Evolutionary conservation across 805 yeast genomes (phyloP), one percentile per base, ranked within the genome.

Genomic region (Alloascoidea hylecoeti): DNA sequence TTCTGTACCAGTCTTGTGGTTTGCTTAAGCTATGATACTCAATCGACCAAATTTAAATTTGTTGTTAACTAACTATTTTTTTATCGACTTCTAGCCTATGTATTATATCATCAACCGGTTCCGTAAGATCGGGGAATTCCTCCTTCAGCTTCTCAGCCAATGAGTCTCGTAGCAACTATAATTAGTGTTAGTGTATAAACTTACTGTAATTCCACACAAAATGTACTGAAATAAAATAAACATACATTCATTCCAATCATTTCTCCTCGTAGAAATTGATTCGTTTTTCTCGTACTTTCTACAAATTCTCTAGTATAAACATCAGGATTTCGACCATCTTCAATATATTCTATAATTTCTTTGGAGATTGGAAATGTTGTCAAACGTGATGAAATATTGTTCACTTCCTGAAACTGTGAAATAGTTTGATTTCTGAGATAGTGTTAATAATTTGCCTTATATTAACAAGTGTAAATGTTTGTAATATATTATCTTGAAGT

Each of bases 311-410:
- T 70, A 1, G 97, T 86, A 57, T 92, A 92, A 32, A 92, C 86
- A 52, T 92, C 97, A 0, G 98, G 97, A 52, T 92, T 92, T 47
- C 98, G 66, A 2, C 98, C 98, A 50, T 85, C 94, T 52, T 92
- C 97, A 30, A 92, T 84, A 51, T 92, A 92, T 44, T 80, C 78
- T 12, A 86, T 63, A n/a, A 88, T 88, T 50, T 88, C 96, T 23
- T 23, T 23, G 30, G 30, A 23, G n/a, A 23, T 23, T 23, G 30
- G 30, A n/a, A 23, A 23, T 9, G 30, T n/a, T n/a, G 9, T n/a
- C 9, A 23, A 9, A 9, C n/a, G 9, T 9, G 30, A 23, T n/a
- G 30, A 9, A 23, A 56, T 55, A 33, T 49, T 49, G 5, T 51
- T 45, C 23, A 68, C 44, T 18, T 51, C 52, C 18, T 51, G 45